These are phyloP conservation scores for Trametes pubescens DNA, from an alignment of 1,284 basidiomycete genomes.

Conservation along the genomic window DNA sequence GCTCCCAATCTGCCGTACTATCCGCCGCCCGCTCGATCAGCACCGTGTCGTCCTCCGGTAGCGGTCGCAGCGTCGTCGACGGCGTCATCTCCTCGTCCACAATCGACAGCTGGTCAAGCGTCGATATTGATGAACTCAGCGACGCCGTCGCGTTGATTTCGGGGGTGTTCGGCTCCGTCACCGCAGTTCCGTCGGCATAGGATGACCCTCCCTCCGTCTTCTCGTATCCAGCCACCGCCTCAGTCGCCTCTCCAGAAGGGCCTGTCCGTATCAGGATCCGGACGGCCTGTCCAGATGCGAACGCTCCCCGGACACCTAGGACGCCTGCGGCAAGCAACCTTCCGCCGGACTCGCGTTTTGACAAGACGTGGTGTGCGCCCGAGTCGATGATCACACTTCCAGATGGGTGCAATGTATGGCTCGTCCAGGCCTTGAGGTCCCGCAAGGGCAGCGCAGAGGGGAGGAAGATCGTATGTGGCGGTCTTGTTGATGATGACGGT, in stretches of 20 bases:
- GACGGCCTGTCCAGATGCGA: conserved; percentile 95
- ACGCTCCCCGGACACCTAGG: conserved; percentile 85
- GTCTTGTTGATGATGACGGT: conserved; percentile 46
- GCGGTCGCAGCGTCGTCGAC: conserved; percentile 31
- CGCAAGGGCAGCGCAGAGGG: conserved; percentile 80
- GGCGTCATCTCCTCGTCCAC: conserved; percentile 44
- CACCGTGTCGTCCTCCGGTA: conserved; percentile 44
- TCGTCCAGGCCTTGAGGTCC: conserved; percentile 95
- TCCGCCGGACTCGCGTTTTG: conserved; percentile 87
- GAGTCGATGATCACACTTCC: conserved; percentile 90
- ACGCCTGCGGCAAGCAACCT: conserved; percentile 93
- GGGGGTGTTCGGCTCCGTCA: conserved; percentile 54
- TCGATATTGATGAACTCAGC: conserved; percentile 44
- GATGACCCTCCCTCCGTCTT: conserved; percentile 40
- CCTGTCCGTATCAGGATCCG: conserved; percentile 73
- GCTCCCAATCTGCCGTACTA: conserved; percentile 69
- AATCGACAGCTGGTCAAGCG: conserved; percentile 46
- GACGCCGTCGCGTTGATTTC: conserved; percentile 43
- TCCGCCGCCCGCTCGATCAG: conserved; percentile 41
- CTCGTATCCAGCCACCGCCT: conserved; percentile 25
- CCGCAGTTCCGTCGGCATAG: conserved; percentile 40
- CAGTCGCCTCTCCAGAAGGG: conserved; percentile 10
- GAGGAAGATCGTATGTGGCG: conserved; percentile 90
- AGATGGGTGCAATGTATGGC: conserved; percentile 89
- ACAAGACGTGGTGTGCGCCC: conserved; percentile 89